phyloP scores from a whole-genome alignment of 371 early-diverging fungal species.

The Phascolomyces articulosus region DNA sequence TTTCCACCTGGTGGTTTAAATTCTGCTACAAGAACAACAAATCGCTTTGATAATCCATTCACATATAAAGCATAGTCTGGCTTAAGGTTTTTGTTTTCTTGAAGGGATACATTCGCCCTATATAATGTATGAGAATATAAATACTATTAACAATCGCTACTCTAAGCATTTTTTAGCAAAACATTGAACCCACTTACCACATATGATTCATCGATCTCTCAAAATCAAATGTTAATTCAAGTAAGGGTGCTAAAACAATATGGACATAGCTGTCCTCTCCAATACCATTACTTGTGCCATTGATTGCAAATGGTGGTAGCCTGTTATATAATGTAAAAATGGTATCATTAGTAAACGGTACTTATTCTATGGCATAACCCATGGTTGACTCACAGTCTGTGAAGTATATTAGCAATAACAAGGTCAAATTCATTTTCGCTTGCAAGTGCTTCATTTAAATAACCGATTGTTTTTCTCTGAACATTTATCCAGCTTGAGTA shows the following conservation, averaged over 20 bases:
- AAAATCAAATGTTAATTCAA: neutral
- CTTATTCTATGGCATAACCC: neutral
- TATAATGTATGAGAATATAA: neutral
- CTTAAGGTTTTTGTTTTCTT: neutral
- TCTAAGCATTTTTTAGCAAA: neutral
- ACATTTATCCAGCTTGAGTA: neutral
- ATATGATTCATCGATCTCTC: neutral
- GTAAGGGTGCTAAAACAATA: neutral
- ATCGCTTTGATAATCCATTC: neutral
- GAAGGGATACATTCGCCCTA: neutral
- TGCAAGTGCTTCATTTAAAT: neutral
- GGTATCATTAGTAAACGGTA: neutral
- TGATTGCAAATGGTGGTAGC: neutral
- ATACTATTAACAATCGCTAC: neutral
- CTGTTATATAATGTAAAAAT: neutral
- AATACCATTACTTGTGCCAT: neutral
- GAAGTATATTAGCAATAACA: slow-evolving; percentile 7
- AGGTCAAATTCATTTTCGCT: neutral
- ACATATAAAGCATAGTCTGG: neutral
- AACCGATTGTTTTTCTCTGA: neutral
- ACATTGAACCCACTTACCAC: neutral
- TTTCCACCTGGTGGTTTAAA: slow-evolving; percentile 1
- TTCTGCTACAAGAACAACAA: slow-evolving; percentile 12
- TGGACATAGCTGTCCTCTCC: neutral
- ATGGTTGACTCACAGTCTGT: neutral